Percentiles rank a stretch among this genome's conserved stretches.
Evolutionary conservation across 2,329 filamentous ascomycete genomes (phyloP).

Genomic region (Dothistroma pini): DNA sequence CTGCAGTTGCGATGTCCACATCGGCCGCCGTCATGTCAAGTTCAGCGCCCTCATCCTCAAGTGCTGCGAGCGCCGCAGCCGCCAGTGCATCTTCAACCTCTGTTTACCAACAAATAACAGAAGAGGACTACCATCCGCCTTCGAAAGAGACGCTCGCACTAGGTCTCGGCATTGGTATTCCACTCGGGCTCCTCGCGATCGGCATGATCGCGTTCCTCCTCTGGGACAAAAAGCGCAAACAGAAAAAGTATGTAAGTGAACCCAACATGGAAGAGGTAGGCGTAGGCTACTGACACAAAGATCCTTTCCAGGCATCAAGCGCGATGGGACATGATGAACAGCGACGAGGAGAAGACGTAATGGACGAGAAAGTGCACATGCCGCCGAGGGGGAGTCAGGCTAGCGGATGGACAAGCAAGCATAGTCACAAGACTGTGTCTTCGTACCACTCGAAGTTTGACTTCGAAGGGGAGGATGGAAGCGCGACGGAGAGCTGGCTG

Average conservation of each 20-base stretch:
- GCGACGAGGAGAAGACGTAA: background rate
- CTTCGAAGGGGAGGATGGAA: slow-evolving; percentile 5
- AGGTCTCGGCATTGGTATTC: slow-evolving; percentile 8
- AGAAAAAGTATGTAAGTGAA: background rate
- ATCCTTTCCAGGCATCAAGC: background rate
- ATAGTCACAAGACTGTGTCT: background rate
- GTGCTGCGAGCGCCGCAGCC: background rate
- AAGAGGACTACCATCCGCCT: background rate
- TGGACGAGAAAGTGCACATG: background rate
- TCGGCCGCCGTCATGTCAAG: background rate
- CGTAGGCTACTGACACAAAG: background rate
- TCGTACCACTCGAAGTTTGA: slow-evolving; percentile 3
- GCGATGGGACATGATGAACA: background rate
- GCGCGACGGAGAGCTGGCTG: background rate
- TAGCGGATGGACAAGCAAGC: slow-evolving; percentile 1
- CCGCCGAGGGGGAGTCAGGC: background rate
- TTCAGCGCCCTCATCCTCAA: background rate
- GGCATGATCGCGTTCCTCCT: background rate
- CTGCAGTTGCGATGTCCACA: background rate
- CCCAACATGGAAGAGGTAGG: background rate
- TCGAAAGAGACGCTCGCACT: background rate
- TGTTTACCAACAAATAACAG: background rate
- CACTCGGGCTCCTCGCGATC: slow-evolving; percentile 3
- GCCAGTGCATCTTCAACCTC: background rate
- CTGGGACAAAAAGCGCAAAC: background rate